Conservation (phyloP, 2,329 filamentous ascomycete genomes). For the Lasiodiplodia sp. region DNA sequence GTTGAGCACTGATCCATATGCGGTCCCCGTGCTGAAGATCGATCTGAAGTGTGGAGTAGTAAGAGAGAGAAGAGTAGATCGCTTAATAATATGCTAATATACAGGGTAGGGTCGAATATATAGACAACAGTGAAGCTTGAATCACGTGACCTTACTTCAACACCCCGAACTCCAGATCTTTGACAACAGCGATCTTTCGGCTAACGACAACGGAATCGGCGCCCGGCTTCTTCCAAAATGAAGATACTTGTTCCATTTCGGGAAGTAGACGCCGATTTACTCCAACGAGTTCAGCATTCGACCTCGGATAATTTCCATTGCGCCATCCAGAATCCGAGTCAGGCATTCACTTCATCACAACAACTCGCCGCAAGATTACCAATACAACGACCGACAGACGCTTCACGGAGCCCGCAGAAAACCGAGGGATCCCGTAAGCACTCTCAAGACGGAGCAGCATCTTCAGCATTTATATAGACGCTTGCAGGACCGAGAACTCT, state of each 20-base stretch:
- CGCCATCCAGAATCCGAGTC: background rate
- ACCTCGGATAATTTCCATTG: background rate
- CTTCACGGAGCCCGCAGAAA: background rate
- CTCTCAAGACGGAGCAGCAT: background rate
- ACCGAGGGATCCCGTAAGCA: background rate
- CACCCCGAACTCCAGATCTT: background rate
- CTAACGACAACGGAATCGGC: background rate
- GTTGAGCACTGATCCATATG: background rate
- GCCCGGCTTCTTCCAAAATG: background rate
- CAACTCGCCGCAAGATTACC: background rate
- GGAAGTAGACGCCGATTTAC: background rate
- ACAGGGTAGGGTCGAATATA: too few species aligned
- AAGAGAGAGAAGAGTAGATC: too few species aligned
- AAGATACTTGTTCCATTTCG: background rate
- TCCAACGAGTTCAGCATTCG: background rate
- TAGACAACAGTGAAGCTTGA: too few species aligned
- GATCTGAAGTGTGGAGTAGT: too few species aligned
- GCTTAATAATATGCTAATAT: too few species aligned
- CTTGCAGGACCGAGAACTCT: background rate
- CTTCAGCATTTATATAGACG: background rate
- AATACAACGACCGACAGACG: background rate
- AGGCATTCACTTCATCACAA: background rate
- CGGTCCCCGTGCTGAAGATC: background rate
- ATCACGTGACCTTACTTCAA: too few species aligned
- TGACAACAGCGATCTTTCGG: background rate